Base-by-base conservation (phyloP, 2,329 filamentous ascomycete genomes). In the Penicillium corylophilum region DNA sequence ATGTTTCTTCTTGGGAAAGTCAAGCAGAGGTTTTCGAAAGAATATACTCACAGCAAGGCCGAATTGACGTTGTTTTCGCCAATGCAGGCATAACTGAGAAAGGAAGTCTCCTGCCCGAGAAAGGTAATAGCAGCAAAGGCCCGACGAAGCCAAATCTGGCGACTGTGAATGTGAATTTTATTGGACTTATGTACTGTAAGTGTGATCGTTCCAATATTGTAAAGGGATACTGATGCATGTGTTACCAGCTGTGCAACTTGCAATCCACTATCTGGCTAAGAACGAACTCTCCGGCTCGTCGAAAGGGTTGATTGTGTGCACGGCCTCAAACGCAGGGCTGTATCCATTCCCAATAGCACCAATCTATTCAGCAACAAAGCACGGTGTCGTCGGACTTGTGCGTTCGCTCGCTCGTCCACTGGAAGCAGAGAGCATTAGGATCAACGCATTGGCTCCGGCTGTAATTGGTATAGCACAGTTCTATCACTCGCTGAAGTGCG, bases 271-370 rank as follows among this genome's bases (percentile, higher is more conserved):
- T 53, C 76, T 82, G 65, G 67, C 70, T 20, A 78, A 76, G 58
- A 80, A 79, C 1, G 52, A 66, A 50, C 60, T 54, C 13, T 44
- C 38, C 4, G 59, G 12, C 54, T 56, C 23, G 63, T 58, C 71
- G n/a, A 68, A 71, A 23, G 78, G 78, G 0, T 71, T 69, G 6
- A 79, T 82, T 38, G 71, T 82, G 45, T 81, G 78, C 67, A 82
- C 79, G 0, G 74, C 79, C 0, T 81, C 78, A 4, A 81, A 80
- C 60, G 78, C 77, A 1, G 79, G 79, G 0, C 45, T 82, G 1
- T 82, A 82, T 54, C 71, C 78, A 0, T 80, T 82, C 48, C 74
- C 78, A 0, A 71, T 76, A 2, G 76, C 77, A 1, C 79, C 79
- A 0, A 57, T 81, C 5, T 82, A 82, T 55, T 72, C 75, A 2